Conservation (phyloP, 2,329 filamentous ascomycete species). For the Alternaria postmessia region DNA sequence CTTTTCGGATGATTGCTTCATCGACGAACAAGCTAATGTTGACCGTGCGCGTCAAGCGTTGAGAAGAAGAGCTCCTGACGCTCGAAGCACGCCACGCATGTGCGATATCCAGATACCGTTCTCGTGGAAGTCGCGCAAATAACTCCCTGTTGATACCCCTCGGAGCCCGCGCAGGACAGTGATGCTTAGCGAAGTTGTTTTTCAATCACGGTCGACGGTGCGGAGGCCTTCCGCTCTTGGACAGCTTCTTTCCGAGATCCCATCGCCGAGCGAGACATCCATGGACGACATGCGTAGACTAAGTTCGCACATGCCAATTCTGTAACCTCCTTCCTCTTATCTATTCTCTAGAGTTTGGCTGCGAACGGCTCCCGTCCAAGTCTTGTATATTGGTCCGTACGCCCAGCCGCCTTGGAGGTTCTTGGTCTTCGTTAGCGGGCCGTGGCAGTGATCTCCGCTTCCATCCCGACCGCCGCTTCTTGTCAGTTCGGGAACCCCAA, state of each 20-base stretch:
- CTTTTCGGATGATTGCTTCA: no score
- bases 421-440: conserved; percentile 6
- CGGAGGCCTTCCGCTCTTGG: not conserved
- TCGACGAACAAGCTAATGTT: no score
- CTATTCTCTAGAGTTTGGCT: not conserved
- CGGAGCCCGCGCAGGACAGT: not conserved
- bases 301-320: conserved; percentile 11
- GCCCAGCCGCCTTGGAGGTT: conserved; percentile 2
- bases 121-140: no score
- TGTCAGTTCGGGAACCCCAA: not conserved
- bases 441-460: conserved; percentile 3
- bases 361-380: not conserved
- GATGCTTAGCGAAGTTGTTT: not conserved
- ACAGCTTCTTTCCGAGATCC: not conserved
- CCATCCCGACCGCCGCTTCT: not conserved
- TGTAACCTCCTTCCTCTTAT: conserved; percentile 7
- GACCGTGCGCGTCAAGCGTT: no score
- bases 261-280: conserved; percentile 7
- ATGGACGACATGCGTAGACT: not conserved
- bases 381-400: not conserved
- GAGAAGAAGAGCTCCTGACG: no score
- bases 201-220: not conserved
- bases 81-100: no score
- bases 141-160: no score
- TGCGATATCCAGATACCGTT: no score